Percentiles rank a stretch among this genome's conserved stretches.
Evolutionary conservation across 805 yeast genomes (phyloP).

Genomic region (Candida lessepsii): DNA sequence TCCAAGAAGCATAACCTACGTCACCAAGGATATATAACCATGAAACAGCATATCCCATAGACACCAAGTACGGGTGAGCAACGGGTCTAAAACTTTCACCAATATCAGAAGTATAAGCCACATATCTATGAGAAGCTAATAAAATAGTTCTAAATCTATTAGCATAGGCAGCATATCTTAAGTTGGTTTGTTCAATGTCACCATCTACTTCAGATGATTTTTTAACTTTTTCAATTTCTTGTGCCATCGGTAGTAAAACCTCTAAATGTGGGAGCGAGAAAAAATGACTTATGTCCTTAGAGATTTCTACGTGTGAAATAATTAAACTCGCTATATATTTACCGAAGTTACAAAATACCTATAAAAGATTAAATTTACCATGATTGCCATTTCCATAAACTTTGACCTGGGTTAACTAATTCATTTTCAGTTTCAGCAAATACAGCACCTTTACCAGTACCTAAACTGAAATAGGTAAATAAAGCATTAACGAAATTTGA

Average conservation of each 20-base stretch:
- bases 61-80: slow-evolving; percentile 67
- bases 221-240: slow-evolving; percentile 9
- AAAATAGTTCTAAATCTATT: slow-evolving; percentile 69
- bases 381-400: slow-evolving; percentile 11
- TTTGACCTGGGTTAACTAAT: slow-evolving; percentile 9
- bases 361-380: neutral
- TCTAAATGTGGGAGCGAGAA: neutral
- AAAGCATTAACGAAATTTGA: neutral
- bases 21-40: slow-evolving; percentile 79
- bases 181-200: slow-evolving; percentile 20
- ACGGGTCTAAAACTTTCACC: slow-evolving; percentile 87
- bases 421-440: slow-evolving; percentile 5
- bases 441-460: slow-evolving; percentile 1
- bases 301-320: neutral
- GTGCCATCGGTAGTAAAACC: neutral
- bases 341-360: too few species aligned
- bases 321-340: neutral
- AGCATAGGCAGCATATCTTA: slow-evolving; percentile 84
- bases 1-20: slow-evolving; percentile 73
- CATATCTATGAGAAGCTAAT: slow-evolving; percentile 73
- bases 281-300: neutral
- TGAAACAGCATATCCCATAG: slow-evolving; percentile 65
- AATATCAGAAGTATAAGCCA: slow-evolving; percentile 83
- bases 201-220: slow-evolving; percentile 12
- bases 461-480: neutral